Percentiles rank a stretch among this genome's conserved stretches.
Conservation (phyloP, 2,329 filamentous ascomycete species). For the Zasmidium citrigriseum region DNA sequence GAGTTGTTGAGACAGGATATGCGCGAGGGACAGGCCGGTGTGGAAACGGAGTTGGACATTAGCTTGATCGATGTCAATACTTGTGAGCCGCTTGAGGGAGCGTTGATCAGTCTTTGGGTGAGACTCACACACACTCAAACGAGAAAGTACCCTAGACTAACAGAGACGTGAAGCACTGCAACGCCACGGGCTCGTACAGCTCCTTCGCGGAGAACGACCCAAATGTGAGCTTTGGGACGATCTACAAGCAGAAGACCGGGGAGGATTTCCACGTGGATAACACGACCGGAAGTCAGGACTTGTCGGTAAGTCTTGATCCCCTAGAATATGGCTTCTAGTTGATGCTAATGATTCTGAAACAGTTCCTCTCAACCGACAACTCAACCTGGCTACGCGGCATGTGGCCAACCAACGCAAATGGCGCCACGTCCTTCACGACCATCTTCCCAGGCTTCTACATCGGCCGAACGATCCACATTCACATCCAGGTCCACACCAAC, state of each 20-base stretch:
- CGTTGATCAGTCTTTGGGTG: conserved; percentile 7
- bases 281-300: conserved; percentile 1
- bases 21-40: conserved; percentile 6
- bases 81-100: conserved; percentile 7
- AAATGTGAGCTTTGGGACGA: background rate
- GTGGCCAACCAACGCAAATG: conserved; percentile 11
- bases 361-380: conserved; percentile 4
- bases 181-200: conserved; percentile 4
- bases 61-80: conserved; percentile 9
- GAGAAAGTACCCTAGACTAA: too few species aligned
- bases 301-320: conserved; percentile 1
- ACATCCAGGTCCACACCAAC: conserved; percentile 11
- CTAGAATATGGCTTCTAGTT: too few species aligned
- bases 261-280: conserved; percentile 1
- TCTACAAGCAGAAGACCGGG: background rate
- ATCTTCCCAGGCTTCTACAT: conserved; percentile 14
- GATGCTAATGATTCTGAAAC: background rate
- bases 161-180: conserved; percentile 8
- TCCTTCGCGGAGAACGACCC: conserved; percentile 4
- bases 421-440: conserved; percentile 5
- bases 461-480: conserved; percentile 9
- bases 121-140: too few species aligned
- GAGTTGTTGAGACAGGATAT: conserved; percentile 8
- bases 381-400: conserved; percentile 9
- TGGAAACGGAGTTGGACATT: conserved; percentile 7